phyloP scores from a whole-genome alignment of 306 rosid genomes.

The Luffa aegyptiaca region DNA sequence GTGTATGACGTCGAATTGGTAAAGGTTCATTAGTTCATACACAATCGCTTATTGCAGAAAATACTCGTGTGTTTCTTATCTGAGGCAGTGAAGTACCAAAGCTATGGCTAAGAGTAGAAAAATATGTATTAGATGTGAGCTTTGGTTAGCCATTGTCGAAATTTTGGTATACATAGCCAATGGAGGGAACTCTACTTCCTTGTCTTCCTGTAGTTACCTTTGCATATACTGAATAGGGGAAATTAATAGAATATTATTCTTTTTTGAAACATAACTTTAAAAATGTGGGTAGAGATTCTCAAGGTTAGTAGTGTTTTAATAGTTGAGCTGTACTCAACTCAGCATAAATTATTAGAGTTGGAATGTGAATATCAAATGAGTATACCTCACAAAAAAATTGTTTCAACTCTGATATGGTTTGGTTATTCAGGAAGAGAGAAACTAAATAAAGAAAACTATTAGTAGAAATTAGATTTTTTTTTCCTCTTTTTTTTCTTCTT shows the following conservation, averaged over 20 bases:
- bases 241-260: background rate
- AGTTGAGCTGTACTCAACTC: too few relatives aligned
- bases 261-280: background rate
- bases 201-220: background rate
- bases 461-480: too few relatives aligned
- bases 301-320: too few relatives aligned
- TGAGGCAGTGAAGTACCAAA: background rate
- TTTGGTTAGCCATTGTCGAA: background rate
- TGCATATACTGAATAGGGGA: background rate
- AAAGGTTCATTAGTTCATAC: slow-evolving; percentile 43
- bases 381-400: too few relatives aligned
- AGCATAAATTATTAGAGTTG: too few relatives aligned
- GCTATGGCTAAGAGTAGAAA: background rate
- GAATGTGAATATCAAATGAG: too few relatives aligned
- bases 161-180: background rate
- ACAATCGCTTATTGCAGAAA: background rate
- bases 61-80: background rate
- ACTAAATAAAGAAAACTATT: too few relatives aligned
- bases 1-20: slow-evolving; percentile 61
- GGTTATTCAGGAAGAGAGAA: too few relatives aligned
- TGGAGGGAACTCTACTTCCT: background rate
- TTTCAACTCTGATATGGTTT: too few relatives aligned
- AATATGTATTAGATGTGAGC: background rate
- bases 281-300: background rate
- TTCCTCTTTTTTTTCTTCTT: too few relatives aligned